Percentiles rank a stretch among this genome's conserved stretches.
Conservation (phyloP, 1,284 basidiomycete genomes). For the Puccinia triticina region DNA sequence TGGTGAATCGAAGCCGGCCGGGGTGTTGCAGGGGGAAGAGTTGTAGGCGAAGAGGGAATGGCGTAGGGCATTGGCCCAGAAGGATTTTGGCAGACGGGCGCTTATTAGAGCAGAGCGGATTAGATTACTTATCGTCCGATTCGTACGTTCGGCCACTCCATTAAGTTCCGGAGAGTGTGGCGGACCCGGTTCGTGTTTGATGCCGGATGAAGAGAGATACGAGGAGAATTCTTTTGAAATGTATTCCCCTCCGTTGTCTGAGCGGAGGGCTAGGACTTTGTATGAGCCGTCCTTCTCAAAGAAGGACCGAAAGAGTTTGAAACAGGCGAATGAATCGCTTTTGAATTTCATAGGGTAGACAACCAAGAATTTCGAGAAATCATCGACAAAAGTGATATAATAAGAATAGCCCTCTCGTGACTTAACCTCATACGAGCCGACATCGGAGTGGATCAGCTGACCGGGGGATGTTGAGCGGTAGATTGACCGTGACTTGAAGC, state of each 20-base stretch:
- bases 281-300: no score
- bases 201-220: no score
- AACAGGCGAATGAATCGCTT: conserved; percentile 1
- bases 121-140: not conserved
- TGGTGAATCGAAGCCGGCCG: not conserved
- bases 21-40: conserved; percentile 21
- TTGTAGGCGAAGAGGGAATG: not conserved
- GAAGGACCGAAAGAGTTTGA: not conserved
- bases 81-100: no score
- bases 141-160: conserved; percentile 33
- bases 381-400: conserved; percentile 15
- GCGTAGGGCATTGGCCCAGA: no score
- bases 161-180: conserved; percentile 37
- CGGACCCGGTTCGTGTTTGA: conserved; percentile 32
- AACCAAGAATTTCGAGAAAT: not conserved
- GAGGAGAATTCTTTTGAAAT: no score
- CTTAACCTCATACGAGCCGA: no score
- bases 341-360: conserved; percentile 2
- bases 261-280: no score
- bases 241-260: no score
- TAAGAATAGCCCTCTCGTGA: not conserved
- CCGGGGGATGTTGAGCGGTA: not conserved
- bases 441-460: not conserved
- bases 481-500: not conserved
- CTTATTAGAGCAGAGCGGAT: conserved; percentile 10